Percentiles rank a stretch among this genome's conserved stretches.
phyloP scores from a whole-genome alignment of 2,329 filamentous ascomycete genomes.

The Fusarium sulawesiense region DNA sequence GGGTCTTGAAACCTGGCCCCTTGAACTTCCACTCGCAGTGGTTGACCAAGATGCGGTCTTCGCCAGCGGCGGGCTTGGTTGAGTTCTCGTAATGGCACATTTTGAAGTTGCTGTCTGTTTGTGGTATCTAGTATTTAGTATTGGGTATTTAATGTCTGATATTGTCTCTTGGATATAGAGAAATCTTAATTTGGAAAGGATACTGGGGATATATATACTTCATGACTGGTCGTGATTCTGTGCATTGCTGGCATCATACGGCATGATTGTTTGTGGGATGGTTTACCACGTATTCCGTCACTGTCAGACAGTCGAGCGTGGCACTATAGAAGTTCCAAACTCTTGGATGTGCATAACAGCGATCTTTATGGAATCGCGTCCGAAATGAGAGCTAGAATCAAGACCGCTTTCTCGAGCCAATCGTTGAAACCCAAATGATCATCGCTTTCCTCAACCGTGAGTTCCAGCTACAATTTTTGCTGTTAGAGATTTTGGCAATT shows the following conservation, averaged over 20 bases:
- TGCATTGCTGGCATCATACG: accelerated
- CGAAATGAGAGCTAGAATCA: too few relatives aligned
- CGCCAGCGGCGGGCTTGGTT: background rate
- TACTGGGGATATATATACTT: background rate
- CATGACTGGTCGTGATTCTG: accelerated
- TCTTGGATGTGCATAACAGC: background rate
- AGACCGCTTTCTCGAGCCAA: too few relatives aligned
- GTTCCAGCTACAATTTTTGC: too few relatives aligned
- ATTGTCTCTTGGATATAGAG: too few relatives aligned
- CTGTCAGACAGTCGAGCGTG: background rate
- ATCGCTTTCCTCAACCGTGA: too few relatives aligned
- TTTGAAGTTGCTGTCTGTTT: background rate
- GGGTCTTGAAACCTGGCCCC: background rate
- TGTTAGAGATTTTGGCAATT: too few relatives aligned
- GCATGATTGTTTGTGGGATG: background rate
- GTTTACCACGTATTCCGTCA: background rate
- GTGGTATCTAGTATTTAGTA: background rate
- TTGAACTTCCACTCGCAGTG: background rate
- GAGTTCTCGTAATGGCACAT: background rate
- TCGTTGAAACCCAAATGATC: too few relatives aligned
- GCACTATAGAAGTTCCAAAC: too few relatives aligned
- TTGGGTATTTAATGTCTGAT: too few relatives aligned
- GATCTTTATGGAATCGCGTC: too few relatives aligned
- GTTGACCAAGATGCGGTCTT: background rate
- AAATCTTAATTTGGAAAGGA: background rate